phyloP scores from a whole-genome alignment of 2,329 filamentous ascomycete genomes.

The Venturiaceae sp. region DNA sequence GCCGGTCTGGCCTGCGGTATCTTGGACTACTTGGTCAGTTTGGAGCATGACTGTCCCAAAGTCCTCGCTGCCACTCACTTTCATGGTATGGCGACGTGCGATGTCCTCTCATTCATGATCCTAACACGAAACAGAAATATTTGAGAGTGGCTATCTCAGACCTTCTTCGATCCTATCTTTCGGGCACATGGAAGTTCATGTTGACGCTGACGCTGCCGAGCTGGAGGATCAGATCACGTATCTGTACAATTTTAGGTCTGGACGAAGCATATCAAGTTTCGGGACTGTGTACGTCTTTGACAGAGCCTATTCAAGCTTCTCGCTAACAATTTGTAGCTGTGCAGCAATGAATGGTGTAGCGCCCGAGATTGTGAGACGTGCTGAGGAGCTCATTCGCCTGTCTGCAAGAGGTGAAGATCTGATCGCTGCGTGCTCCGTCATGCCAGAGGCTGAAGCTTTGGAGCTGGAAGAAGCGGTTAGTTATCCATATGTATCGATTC shows the following conservation, averaged over 20 bases:
- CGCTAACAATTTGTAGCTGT: conserved; percentile 35
- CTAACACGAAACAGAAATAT: conserved; percentile 49
- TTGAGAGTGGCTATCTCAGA: conserved; percentile 51
- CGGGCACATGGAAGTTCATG: conserved; percentile 61
- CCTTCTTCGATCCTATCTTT: conserved; percentile 44
- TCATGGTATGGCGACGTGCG: conserved; percentile 34
- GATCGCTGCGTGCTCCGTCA: conserved; percentile 56
- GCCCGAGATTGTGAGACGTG: conserved; percentile 58
- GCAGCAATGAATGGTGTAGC: conserved; percentile 82
- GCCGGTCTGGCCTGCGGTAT: conserved; percentile 54
- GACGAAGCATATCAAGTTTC: conserved; percentile 71
- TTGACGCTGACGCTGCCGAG: conserved; percentile 42
- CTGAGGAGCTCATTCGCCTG: conserved; percentile 61
- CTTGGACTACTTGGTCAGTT: conserved; percentile 44
- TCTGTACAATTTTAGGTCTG: conserved; percentile 58
- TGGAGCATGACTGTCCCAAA: conserved; percentile 43
- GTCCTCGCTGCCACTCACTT: conserved; percentile 55
- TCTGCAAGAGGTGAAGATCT: conserved; percentile 67
- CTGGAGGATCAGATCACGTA: conserved; percentile 58
- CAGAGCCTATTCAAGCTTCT: background rate
- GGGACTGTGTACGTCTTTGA: conserved; percentile 51
- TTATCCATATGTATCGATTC: conserved; percentile 1
- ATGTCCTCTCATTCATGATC: conserved; percentile 10
- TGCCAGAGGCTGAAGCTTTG: conserved; percentile 54
- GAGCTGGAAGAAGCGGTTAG: conserved; percentile 58